Base-by-base conservation (phyloP, 768 basidiomycete genomes). In the Lactarius hatsudake region DNA sequence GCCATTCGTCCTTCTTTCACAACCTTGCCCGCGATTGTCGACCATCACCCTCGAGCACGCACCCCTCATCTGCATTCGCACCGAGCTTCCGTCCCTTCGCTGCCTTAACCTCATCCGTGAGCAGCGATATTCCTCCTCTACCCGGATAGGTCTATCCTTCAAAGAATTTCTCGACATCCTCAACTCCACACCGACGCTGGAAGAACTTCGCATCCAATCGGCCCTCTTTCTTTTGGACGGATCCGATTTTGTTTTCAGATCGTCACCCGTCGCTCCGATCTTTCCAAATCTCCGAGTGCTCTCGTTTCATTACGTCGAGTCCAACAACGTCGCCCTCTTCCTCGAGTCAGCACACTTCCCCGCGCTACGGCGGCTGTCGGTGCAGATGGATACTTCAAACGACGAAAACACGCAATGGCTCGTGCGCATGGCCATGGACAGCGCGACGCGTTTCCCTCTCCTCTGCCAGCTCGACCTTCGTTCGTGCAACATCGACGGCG, bases 331-430 rank as follows among this genome's bases (percentile, higher is more conserved):
- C 60, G 69, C 74, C 48, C 65, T 75, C 53, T 73, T 77, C 70
- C 72, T 76, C 43, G 75, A 76, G 51, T 71, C 76, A 5, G 71
- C 68, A 12, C 57, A 59, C n/a, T 67, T 76, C 3, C 75, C 76
- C 1, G 45, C 68, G 13, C 54, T 77, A 17, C 54, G 53, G 17
- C 68, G 72, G 7, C 71, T 76, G 18, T 71, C 73, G 1, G 75
- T 76, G 12, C 69, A 73, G 61, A 73, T 74, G 72, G 73, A 75
- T 26, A 17, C 67, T 1, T 61, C 69, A 3, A 69, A 65, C n/a
- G 72, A 73, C 9, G 76, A 77, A 51, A 74, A 73, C 48, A 66
- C 74, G 13, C 74, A 74, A 32, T 76, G 76, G 76, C 73, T 77
- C 18, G 67, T 65, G 36, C 72, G 69, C 55, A 59, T 75, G 55